Evolutionary conservation across 2,329 filamentous ascomycete genomes (phyloP).

Genomic region (Myotisia sp.): DNA sequence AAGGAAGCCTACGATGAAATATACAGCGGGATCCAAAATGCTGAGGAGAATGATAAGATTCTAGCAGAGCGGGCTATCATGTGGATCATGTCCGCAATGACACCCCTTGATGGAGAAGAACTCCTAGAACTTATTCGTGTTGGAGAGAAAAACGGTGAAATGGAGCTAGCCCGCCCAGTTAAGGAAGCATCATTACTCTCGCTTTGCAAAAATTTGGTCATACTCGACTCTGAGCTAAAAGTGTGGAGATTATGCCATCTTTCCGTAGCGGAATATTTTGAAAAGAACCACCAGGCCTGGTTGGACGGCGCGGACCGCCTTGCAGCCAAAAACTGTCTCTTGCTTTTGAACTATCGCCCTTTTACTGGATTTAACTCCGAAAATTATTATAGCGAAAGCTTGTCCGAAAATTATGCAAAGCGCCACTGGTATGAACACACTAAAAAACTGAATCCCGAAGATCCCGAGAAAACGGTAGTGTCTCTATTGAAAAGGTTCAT

Average conservation of each 20-base stretch:
- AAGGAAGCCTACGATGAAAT: conserved; percentile 21
- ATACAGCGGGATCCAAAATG: conserved; percentile 9
- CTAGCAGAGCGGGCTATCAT: conserved; percentile 14
- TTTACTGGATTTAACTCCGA: too few species aligned
- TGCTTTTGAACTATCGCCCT: too few species aligned
- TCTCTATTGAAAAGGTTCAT: too few species aligned
- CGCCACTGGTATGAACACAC: too few species aligned
- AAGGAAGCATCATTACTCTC: conserved; percentile 12
- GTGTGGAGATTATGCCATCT: conserved; percentile 17
- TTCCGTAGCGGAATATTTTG: conserved; percentile 18
- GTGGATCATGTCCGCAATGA: conserved; percentile 16
- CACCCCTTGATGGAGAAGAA: conserved; percentile 8
- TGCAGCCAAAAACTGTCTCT: too few species aligned
- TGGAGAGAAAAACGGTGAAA: conserved; percentile 1
- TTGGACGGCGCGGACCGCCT: too few species aligned
- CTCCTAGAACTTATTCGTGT: conserved; percentile 9
- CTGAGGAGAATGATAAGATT: conserved; percentile 9
- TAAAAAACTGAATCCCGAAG: too few species aligned
- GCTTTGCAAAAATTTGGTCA: conserved; percentile 15
- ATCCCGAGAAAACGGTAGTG: too few species aligned
- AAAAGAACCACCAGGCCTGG: conserved; percentile 13
- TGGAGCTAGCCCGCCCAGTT: too few species aligned
- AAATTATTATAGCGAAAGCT: too few species aligned
- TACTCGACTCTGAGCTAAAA: conserved; percentile 9
- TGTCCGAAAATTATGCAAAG: too few species aligned